Conservation (phyloP, 805 yeast species). For the Monosporozyma siamensis region DNA sequence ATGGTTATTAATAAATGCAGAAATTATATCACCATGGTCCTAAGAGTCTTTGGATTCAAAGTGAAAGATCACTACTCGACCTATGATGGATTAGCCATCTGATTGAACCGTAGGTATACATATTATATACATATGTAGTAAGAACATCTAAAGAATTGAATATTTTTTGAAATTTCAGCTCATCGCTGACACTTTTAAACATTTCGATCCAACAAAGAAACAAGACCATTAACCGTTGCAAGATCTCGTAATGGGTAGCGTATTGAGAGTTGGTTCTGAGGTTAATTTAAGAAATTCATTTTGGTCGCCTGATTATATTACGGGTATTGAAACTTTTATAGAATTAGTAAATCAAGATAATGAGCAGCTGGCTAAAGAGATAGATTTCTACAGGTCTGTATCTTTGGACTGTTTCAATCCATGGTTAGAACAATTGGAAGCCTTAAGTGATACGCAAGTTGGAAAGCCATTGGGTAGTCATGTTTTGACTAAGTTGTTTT, state of each 20-base stretch:
- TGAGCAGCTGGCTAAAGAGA: constrained; percentile 8
- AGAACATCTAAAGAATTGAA: no score
- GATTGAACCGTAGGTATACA: neutral
- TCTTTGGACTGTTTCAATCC: constrained; percentile 13
- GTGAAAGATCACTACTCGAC: constrained; percentile 37
- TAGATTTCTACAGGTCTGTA: constrained; percentile 16
- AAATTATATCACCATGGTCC: constrained; percentile 34
- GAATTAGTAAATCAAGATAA: constrained; percentile 15
- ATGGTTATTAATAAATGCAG: constrained; percentile 48
- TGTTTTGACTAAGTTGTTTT: neutral
- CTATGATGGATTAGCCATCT: constrained; percentile 34
- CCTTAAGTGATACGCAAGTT: neutral
- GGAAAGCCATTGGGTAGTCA: neutral
- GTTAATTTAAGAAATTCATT: constrained; percentile 11
- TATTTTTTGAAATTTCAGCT: constrained; percentile 1
- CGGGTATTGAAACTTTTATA: constrained; percentile 22
- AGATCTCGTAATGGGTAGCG: no score
- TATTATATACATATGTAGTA: neutral
- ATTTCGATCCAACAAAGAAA: no score
- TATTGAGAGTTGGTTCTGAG: neutral
- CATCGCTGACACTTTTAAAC: neutral
- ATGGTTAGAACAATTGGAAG: constrained; percentile 1
- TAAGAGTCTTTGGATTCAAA: constrained; percentile 57
- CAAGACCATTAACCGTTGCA: no score
- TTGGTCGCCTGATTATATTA: constrained; percentile 29